These are phyloP conservation scores for Corynespora cassiicola DNA, from an alignment of 2,329 filamentous ascomycete species.

Conservation along the genomic window DNA sequence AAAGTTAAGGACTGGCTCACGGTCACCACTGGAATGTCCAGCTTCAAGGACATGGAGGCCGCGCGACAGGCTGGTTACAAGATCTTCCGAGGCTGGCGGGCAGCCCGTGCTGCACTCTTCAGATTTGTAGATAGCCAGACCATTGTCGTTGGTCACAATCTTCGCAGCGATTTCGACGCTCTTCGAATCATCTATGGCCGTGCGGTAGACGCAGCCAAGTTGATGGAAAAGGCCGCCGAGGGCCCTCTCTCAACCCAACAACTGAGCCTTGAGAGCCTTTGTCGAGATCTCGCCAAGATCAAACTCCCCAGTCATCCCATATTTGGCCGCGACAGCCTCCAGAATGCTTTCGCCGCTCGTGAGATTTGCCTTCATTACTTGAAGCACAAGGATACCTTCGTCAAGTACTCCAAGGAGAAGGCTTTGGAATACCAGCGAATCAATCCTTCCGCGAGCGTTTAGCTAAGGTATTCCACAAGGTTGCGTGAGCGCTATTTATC, in stretches of 20 bases:
- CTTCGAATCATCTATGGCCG: slow-evolving; percentile 44
- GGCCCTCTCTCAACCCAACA: slow-evolving; percentile 37
- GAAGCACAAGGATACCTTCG: slow-evolving; percentile 45
- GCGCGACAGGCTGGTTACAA: slow-evolving; percentile 35
- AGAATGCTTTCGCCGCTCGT: slow-evolving; percentile 58
- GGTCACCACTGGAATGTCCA: slow-evolving; percentile 27
- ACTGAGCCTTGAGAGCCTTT: slow-evolving; percentile 37
- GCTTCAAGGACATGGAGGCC: slow-evolving; percentile 30
- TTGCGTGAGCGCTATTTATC: too few relatives aligned
- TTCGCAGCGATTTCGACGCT: slow-evolving; percentile 39
- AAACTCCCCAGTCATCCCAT: slow-evolving; percentile 18
- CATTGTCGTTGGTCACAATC: slow-evolving; percentile 42
- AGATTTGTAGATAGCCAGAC: slow-evolving; percentile 39
- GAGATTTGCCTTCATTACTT: slow-evolving; percentile 57
- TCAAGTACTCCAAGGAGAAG: slow-evolving; percentile 43
- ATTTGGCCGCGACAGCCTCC: slow-evolving; percentile 55
- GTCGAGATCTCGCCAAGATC: slow-evolving; percentile 21
- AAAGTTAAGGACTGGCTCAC: slow-evolving; percentile 34
- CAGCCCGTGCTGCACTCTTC: slow-evolving; percentile 36
- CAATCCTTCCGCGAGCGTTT: too few relatives aligned
- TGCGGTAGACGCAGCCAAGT: slow-evolving; percentile 36
- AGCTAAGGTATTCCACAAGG: too few relatives aligned
- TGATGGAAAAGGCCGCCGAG: slow-evolving; percentile 41
- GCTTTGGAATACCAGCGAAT: slow-evolving; percentile 30
- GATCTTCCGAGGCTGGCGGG: slow-evolving; percentile 40